These are phyloP conservation scores for Candida sphagnicola DNA, from an alignment of 805 yeast genomes.

Conservation along the genomic window DNA sequence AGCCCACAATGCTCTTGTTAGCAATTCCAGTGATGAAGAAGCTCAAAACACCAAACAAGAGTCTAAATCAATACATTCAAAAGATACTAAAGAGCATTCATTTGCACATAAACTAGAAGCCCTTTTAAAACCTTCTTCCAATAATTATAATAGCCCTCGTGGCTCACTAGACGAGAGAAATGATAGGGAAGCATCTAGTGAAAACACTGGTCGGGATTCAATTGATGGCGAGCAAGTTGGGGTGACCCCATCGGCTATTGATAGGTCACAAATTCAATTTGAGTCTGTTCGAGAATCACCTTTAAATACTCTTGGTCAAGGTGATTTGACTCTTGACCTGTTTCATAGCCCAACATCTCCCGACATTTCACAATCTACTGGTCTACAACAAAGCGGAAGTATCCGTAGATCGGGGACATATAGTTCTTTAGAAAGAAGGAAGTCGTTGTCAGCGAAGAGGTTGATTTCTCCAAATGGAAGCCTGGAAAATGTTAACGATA, in stretches of 20 bases:
- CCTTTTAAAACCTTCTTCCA: constrained; percentile 17
- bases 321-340: constrained; percentile 30
- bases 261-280: constrained; percentile 33
- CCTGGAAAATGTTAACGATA: neutral
- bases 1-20: constrained; percentile 41
- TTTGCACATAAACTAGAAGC: constrained; percentile 23
- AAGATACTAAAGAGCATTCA: constrained; percentile 10
- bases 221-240: neutral
- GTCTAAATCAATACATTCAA: neutral
- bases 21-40: constrained; percentile 2
- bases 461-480: neutral
- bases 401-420: neutral
- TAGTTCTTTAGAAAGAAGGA: constrained; percentile 4
- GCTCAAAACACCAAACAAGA: neutral
- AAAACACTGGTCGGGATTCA: neutral
- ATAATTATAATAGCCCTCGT: constrained; percentile 8
- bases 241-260: neutral
- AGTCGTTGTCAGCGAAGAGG: constrained; percentile 1
- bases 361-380: no score
- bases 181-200: no score
- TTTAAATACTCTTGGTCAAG: constrained; percentile 46
- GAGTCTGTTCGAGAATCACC: constrained; percentile 46
- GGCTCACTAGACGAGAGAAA: neutral
- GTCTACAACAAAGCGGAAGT: neutral
- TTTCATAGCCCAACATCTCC: constrained; percentile 7